Percentiles rank a stretch among this genome's conserved stretches.
Conservation (phyloP, 306 rosid genomes). For the Luffa acutangula region DNA sequence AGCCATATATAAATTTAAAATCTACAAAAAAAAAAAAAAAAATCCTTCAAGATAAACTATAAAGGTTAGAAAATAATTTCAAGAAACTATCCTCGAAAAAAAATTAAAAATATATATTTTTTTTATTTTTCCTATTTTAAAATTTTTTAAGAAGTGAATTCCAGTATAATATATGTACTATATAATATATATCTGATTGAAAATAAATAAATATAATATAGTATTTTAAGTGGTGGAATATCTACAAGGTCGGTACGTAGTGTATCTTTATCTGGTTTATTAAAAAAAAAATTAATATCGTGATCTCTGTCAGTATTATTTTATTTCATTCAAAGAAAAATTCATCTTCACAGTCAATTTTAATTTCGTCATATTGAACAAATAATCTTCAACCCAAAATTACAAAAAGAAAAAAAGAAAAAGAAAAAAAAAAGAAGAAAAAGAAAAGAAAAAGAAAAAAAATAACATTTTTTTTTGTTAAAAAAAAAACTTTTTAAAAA, state of each 20-base stretch:
- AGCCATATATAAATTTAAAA: too few relatives aligned
- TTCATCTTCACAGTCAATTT: background rate
- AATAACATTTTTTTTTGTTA: too few relatives aligned
- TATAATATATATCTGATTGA: background rate
- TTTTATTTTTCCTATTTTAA: background rate
- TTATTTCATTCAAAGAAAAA: background rate
- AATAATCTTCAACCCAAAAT: background rate
- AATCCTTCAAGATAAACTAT: background rate
- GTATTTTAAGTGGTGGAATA: background rate
- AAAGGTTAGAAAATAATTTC: background rate
- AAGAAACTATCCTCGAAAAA: background rate
- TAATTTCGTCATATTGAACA: background rate
- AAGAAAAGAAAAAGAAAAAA: too few relatives aligned
- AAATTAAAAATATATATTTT: too few relatives aligned
- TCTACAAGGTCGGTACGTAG: background rate
- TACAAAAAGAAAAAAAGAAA: too few relatives aligned
- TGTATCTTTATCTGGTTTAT: background rate
- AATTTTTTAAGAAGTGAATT: background rate
- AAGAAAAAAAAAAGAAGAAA: too few relatives aligned
- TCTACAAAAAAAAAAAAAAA: too few relatives aligned
- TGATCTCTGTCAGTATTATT: background rate
- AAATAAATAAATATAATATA: background rate
- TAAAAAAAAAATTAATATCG: background rate
- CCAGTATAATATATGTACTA: background rate
- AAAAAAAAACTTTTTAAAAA: too few relatives aligned